A percentile compares a stretch with the other conserved stretches of the same genome.
phyloP scores from a whole-genome alignment of 2,329 filamentous ascomycete species.

The Septoria linicola region DNA sequence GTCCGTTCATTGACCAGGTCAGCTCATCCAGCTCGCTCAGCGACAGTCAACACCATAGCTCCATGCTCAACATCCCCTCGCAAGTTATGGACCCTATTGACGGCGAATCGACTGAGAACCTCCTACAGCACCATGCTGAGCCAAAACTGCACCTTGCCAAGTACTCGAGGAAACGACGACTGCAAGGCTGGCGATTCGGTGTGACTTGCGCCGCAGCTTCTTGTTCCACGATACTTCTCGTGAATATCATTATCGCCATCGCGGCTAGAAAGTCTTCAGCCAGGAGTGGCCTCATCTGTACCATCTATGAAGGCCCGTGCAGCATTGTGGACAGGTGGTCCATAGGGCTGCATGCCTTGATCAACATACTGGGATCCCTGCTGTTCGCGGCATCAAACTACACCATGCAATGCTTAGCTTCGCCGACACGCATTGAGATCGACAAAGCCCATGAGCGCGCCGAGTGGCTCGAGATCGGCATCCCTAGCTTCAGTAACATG shows the following conservation, averaged over 20 bases:
- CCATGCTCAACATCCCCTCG: too few species aligned
- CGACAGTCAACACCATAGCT: too few species aligned
- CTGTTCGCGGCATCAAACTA: constrained; percentile 52
- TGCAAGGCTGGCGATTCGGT: constrained; percentile 4
- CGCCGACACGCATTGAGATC: constrained; percentile 52
- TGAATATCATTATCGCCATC: constrained; percentile 1
- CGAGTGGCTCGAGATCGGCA: constrained; percentile 48
- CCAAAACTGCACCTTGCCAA: too few species aligned
- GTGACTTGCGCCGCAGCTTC: neutral
- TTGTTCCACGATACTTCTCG: neutral
- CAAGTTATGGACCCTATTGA: too few species aligned
- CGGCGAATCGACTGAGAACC: too few species aligned
- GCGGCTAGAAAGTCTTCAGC: constrained; percentile 10
- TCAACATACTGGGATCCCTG: constrained; percentile 50
- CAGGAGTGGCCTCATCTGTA: constrained; percentile 8
- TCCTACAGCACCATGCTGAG: too few species aligned
- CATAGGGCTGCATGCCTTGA: constrained; percentile 42
- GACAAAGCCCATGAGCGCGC: constrained; percentile 47
- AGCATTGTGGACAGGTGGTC: constrained; percentile 16
- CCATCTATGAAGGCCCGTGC: constrained; percentile 30
- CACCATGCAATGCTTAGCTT: constrained; percentile 52
- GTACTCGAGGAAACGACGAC: neutral
- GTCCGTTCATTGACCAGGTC: too few species aligned
- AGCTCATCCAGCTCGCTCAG: too few species aligned
- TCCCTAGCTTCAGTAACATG: constrained; percentile 45